Evolutionary conservation across 169 alveolate species (phyloP).

Genomic region (Plasmodium inui): DNA sequence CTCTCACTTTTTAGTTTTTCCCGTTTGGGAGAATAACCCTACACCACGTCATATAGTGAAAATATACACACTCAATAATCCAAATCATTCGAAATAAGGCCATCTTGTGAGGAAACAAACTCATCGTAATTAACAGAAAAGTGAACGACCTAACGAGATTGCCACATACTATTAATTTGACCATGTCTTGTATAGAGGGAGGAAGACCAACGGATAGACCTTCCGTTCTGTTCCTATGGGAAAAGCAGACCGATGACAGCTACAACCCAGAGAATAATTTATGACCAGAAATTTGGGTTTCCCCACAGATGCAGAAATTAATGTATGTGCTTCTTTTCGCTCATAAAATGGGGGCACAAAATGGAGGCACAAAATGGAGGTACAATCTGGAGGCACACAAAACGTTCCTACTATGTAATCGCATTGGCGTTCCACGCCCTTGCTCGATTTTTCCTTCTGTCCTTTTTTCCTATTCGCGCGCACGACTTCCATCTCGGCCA

Average conservation of each 20-base stretch:
- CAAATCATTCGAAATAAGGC: not conserved
- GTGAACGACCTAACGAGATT: not conserved
- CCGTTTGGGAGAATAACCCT: not conserved
- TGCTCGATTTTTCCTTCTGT: not conserved
- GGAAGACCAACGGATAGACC: not conserved
- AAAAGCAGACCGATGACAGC: not conserved
- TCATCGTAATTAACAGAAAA: not conserved
- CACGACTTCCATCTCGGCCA: not conserved
- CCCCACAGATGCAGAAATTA: not conserved
- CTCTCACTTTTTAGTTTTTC: not conserved
- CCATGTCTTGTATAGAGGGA: not conserved
- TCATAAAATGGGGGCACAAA: not conserved
- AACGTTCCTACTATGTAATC: not conserved
- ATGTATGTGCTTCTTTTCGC: not conserved
- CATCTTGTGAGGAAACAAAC: not conserved
- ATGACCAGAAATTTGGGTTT: not conserved
- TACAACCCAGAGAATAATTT: not conserved
- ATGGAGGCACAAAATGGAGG: too few species aligned
- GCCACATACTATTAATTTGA: not conserved
- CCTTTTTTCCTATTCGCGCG: not conserved
- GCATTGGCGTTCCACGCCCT: not conserved
- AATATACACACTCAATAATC: not conserved
- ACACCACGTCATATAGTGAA: not conserved
- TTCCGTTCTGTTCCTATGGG: not conserved
- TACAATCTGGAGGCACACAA: not conserved